A percentile compares a stretch with the other conserved stretches of the same genome.
phyloP scores from a whole-genome alignment of 495 filamentous ascomycete species.

The Neurospora sp. region DNA sequence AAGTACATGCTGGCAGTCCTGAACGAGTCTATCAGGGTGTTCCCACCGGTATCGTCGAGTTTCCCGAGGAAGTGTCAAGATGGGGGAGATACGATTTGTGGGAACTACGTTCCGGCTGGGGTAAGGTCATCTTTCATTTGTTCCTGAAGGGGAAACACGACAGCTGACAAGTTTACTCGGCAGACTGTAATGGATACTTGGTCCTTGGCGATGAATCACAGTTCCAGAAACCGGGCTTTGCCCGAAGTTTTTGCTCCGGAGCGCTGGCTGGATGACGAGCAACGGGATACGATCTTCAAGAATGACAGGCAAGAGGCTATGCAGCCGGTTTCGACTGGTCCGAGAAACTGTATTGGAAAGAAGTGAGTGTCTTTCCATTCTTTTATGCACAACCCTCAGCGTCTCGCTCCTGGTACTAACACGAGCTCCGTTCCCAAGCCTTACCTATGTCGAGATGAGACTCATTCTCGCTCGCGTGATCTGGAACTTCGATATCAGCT shows the following conservation, averaged over 20 bases:
- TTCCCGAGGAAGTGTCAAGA: slow-evolving; percentile 31
- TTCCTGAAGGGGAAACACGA: too few species aligned
- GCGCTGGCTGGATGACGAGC: slow-evolving; percentile 33
- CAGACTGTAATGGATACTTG: slow-evolving; percentile 6
- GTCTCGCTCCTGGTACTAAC: too few species aligned
- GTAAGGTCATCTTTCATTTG: slow-evolving; percentile 24
- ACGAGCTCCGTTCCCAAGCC: neutral
- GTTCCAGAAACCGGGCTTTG: slow-evolving; percentile 32
- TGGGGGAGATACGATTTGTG: slow-evolving; percentile 38
- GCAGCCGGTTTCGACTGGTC: slow-evolving; percentile 39
- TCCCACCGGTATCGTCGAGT: slow-evolving; percentile 40
- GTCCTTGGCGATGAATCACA: slow-evolving; percentile 36
- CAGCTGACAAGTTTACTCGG: too few species aligned
- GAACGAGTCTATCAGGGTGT: slow-evolving; percentile 46
- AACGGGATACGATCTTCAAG: slow-evolving; percentile 24
- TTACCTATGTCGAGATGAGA: slow-evolving; percentile 34
- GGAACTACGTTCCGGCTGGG: slow-evolving; percentile 27
- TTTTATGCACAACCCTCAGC: too few species aligned
- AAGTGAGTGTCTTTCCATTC: slow-evolving; percentile 17
- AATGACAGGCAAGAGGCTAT: slow-evolving; percentile 32
- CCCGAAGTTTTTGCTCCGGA: slow-evolving; percentile 42
- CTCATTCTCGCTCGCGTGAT: slow-evolving; percentile 39
- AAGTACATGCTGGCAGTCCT: slow-evolving; percentile 47
- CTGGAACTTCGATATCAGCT: slow-evolving; percentile 41
- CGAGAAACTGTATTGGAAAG: slow-evolving; percentile 40